phyloP scores from a whole-genome alignment of 2,329 filamentous ascomycete species.

The Celoporthe dispersa region DNA sequence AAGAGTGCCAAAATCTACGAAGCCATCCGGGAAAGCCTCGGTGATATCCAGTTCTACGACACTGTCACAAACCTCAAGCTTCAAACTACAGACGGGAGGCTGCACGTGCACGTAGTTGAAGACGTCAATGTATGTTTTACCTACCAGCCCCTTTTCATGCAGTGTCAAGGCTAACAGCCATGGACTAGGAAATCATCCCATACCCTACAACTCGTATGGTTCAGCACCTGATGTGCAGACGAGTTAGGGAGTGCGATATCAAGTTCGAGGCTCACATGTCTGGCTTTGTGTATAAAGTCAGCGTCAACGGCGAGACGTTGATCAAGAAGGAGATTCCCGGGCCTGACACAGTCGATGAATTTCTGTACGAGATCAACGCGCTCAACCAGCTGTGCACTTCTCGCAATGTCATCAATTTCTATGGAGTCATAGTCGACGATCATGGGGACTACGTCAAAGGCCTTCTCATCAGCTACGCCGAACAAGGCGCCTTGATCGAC shows the following conservation, averaged over 20 bases:
- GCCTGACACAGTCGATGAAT: constrained; percentile 93
- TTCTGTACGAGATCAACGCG: constrained; percentile 96
- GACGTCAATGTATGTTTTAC: constrained; percentile 71
- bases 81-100: constrained; percentile 81
- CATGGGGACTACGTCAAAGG: constrained; percentile 76
- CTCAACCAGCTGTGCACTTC: constrained; percentile 77
- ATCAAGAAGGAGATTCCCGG: constrained; percentile 99
- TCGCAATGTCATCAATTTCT: constrained; percentile 79
- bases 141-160: neutral
- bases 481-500: constrained; percentile 86
- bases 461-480: constrained; percentile 84
- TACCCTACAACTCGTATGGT: constrained; percentile 78
- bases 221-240: constrained; percentile 69
- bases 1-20: constrained; percentile 95
- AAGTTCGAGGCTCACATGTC: constrained; percentile 91
- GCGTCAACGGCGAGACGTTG: constrained; percentile 66
- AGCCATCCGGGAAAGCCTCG: constrained; percentile 86
- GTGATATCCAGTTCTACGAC: constrained; percentile 94
- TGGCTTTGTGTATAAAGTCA: constrained; percentile 95
- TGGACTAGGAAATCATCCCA: constrained; percentile 75
- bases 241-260: constrained; percentile 74
- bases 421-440: constrained; percentile 87
- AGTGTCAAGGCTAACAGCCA: constrained; percentile 12
- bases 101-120: constrained; percentile 98
- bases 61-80: constrained; percentile 96